Base-by-base conservation (phyloP, 116 monocot species). In the Posidonia oceanica region DNA sequence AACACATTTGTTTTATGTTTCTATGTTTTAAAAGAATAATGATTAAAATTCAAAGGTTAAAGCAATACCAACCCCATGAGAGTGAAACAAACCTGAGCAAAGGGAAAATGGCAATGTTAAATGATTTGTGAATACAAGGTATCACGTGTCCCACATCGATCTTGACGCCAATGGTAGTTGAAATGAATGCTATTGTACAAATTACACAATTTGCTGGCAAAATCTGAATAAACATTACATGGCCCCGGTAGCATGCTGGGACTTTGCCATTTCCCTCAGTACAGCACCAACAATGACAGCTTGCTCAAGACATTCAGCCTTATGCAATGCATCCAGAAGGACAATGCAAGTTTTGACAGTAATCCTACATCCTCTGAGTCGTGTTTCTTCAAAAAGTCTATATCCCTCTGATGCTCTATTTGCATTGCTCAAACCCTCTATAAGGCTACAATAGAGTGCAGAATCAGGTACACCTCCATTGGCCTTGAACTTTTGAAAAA, bases 391-490 rank as follows among this genome's bases (percentile, higher is more conserved):
- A 52, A 83, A 83, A 69, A 83, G 11, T 67, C 39, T 78, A 72
- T 75, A 83, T 20, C 75, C 83, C 36, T 83, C 83, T 52, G 48
- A 41, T 52, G 83, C 78, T 62, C 78, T 75, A 64, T 78, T 75
- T 53, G 72, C 78, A 59, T 75, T 83, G 72, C 83, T 78, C 67
- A 83, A 69, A 14, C 83, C 83, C 72, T 78, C 83, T 72, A 83
- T 75, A 61, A 83, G 74, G 7, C 75, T 74, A 75, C 78, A 75
- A 59, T 75, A 83, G n/a, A 75, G 58, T 14, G 52, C 68, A 55
- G 83, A 78, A 39, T 83, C 83, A 7, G 83, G 83, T 4, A 72
- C 39, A 29, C 79, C 78, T 44, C 83, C 83, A 15, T 7, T 72
- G 11, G 68, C 66, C 64, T 83, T 83, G 54, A 78, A 83, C 63